These are phyloP conservation scores for Candida sphagnicola DNA, from an alignment of 805 yeast genomes.

Conservation along the genomic window DNA sequence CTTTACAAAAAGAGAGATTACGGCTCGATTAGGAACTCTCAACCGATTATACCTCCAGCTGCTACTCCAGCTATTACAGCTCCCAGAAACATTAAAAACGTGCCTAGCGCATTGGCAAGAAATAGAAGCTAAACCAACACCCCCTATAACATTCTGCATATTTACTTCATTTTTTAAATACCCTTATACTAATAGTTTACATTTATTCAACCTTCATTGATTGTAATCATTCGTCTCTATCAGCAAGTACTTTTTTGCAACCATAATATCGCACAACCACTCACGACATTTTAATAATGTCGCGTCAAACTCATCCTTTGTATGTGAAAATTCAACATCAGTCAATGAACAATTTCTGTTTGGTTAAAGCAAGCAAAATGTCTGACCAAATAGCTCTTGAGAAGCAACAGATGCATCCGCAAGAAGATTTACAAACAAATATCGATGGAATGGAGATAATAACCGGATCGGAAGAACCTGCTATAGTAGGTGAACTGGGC, in stretches of 20 bases:
- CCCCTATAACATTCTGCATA: no score
- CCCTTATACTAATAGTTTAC: not conserved
- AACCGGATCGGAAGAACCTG: not conserved
- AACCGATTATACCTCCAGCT: not conserved
- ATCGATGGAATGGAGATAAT: constrained; percentile 4
- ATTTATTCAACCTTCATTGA: not conserved
- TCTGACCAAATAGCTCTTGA: constrained; percentile 17
- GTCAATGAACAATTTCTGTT: no score
- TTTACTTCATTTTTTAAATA: not conserved
- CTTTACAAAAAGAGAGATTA: constrained; percentile 13
- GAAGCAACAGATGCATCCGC: constrained; percentile 13
- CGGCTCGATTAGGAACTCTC: constrained; percentile 12
- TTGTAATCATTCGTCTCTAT: no score
- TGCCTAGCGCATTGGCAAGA: constrained; percentile 17
- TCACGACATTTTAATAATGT: no score
- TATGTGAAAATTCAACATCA: not conserved
- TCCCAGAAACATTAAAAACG: constrained; percentile 23
- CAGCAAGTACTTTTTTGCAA: not conserved
- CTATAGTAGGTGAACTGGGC: not conserved
- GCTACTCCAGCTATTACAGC: not conserved
- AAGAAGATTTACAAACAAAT: not conserved
- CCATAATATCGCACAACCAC: not conserved
- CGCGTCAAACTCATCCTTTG: not conserved
- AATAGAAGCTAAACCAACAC: constrained; percentile 14
- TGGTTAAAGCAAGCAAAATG: constrained; percentile 11